These are phyloP conservation scores for Aureobasidium namibiae DNA, from an alignment of 2,329 filamentous ascomycete species.

Conservation along the genomic window DNA sequence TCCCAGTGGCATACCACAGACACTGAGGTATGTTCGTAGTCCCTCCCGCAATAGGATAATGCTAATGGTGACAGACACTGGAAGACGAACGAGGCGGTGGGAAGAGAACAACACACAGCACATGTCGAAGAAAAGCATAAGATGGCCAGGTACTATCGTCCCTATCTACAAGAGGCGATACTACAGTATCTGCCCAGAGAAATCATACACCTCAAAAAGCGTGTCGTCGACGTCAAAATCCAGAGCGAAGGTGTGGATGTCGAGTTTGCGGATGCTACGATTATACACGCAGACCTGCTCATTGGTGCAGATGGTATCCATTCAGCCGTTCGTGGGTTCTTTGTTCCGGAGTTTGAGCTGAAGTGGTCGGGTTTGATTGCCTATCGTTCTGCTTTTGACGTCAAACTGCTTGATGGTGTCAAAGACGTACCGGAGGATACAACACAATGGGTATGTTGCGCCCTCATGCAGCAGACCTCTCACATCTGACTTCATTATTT, in stretches of 20 bases:
- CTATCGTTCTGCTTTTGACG: constrained; percentile 30
- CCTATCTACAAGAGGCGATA: constrained; percentile 29
- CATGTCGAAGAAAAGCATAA: constrained; percentile 26
- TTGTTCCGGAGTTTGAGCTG: constrained; percentile 24
- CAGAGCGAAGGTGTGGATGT: constrained; percentile 19
- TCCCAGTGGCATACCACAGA: constrained; percentile 25
- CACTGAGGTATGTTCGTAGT: constrained; percentile 24
- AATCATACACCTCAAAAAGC: constrained; percentile 26
- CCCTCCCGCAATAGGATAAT: neutral
- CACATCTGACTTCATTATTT: neutral
- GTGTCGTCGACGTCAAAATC: constrained; percentile 17
- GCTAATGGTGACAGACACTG: constrained; percentile 21
- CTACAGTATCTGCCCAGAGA: constrained; percentile 24
- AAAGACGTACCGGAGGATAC: constrained; percentile 28
- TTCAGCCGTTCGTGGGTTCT: constrained; percentile 25
- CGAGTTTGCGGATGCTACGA: constrained; percentile 25
- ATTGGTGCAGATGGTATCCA: constrained; percentile 31
- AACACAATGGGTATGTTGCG: constrained; percentile 23
- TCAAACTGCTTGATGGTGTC: constrained; percentile 26
- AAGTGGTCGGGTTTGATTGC: constrained; percentile 32
- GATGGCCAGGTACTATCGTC: constrained; percentile 30
- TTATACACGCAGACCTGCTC: constrained; percentile 24
- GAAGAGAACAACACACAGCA: constrained; percentile 25
- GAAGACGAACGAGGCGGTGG: constrained; percentile 32
- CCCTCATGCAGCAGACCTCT: too few relatives aligned